phyloP scores from a whole-genome alignment of 129 eudicot species.

The Tagetes erecta region DNA sequence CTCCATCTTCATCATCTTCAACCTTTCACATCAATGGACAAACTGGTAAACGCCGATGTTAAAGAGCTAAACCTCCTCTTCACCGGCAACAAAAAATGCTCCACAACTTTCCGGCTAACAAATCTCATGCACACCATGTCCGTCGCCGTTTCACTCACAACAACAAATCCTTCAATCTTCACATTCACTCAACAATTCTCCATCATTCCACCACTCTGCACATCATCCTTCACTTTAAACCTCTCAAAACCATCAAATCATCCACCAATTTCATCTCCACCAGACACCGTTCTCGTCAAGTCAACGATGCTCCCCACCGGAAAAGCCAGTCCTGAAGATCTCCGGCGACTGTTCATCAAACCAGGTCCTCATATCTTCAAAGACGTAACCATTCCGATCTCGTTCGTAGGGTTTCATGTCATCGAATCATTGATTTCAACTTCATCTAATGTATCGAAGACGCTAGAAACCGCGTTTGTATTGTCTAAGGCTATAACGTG shows the following conservation, averaged over 20 bases:
- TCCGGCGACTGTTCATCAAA: constrained; percentile 56
- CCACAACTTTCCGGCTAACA: constrained; percentile 49
- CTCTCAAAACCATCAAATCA: constrained; percentile 38
- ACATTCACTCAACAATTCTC: constrained; percentile 44
- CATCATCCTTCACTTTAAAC: constrained; percentile 47
- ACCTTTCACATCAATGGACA: constrained; percentile 49
- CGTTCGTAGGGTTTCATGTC: constrained; percentile 63
- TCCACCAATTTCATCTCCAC: constrained; percentile 66
- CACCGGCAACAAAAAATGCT: constrained; percentile 42
- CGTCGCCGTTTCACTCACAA: constrained; percentile 64
- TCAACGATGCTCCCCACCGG: constrained; percentile 89
- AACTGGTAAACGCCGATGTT: constrained; percentile 65
- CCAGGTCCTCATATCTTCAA: constrained; percentile 69
- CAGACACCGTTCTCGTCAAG: constrained; percentile 49
- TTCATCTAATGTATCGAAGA: constrained; percentile 9
- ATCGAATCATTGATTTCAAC: constrained; percentile 45
- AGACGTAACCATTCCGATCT: constrained; percentile 59
- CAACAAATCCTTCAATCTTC: constrained; percentile 56
- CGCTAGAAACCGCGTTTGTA: constrained; percentile 41
- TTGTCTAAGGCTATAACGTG: constrained; percentile 53
- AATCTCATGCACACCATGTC: constrained; percentile 91
- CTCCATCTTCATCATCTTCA: constrained; percentile 18
- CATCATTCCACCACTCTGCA: constrained; percentile 64
- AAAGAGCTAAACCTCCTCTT: constrained; percentile 47
- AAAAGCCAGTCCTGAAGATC: constrained; percentile 67